phyloP scores from a whole-genome alignment of 306 rosid genomes.

The Vigna angularis region DNA sequence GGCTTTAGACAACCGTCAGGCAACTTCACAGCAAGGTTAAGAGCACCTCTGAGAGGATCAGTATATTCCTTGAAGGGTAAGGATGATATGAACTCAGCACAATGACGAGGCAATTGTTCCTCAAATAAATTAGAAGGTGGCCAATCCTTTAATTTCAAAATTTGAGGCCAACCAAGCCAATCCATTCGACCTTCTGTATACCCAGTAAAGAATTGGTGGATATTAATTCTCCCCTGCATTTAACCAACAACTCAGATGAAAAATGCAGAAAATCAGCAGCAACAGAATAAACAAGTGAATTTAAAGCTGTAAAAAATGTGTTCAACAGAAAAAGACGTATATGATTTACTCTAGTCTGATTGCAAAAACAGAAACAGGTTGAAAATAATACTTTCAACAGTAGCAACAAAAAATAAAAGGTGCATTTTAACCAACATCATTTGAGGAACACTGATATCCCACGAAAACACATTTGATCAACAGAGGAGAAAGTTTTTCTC shows the following conservation, averaged over 20 bases:
- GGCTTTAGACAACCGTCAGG: conserved; percentile 55
- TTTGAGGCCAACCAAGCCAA: conserved; percentile 65
- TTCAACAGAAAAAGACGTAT: not conserved
- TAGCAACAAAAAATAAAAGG: not conserved
- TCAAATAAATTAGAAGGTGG: conserved; percentile 83
- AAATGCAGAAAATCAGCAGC: conserved; percentile 19
- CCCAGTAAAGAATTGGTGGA: conserved; percentile 86
- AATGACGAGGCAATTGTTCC: conserved; percentile 84
- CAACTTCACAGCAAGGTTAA: conserved; percentile 68
- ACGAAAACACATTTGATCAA: too few relatives aligned
- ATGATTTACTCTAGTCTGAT: not conserved
- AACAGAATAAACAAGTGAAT: not conserved
- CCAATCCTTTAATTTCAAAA: conserved; percentile 88
- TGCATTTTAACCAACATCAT: not conserved
- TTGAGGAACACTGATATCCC: too few relatives aligned
- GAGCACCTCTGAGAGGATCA: conserved; percentile 61
- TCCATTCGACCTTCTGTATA: conserved; percentile 60
- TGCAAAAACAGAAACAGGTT: not conserved
- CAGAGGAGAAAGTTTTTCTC: too few relatives aligned
- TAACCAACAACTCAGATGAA: conserved; percentile 27
- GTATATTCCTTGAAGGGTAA: conserved; percentile 83
- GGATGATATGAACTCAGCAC: conserved; percentile 72
- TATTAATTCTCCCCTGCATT: conserved; percentile 78
- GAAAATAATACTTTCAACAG: not conserved
- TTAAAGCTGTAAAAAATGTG: not conserved